These are phyloP conservation scores for Alternaria triticina DNA, from an alignment of 2,329 filamentous ascomycete genomes.

Conservation along the genomic window DNA sequence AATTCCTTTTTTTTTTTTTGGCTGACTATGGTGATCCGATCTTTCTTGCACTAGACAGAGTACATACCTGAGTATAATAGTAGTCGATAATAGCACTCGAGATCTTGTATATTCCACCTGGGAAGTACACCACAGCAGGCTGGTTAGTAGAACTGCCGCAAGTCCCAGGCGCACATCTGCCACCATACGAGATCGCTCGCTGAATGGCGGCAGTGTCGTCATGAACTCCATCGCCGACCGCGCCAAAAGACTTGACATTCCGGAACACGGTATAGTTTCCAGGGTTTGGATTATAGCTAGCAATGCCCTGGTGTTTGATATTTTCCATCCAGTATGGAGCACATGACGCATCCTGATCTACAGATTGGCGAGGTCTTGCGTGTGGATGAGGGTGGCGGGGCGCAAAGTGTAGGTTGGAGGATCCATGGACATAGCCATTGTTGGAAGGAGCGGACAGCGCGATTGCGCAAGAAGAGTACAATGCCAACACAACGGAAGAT, in stretches of 20 bases:
- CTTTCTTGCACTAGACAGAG: background rate
- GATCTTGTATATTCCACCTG: slow-evolving; percentile 64
- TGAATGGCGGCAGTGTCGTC: slow-evolving; percentile 63
- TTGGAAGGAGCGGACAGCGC: slow-evolving; percentile 3
- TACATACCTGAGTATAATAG: slow-evolving; percentile 63
- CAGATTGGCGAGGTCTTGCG: slow-evolving; percentile 19
- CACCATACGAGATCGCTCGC: slow-evolving; percentile 49
- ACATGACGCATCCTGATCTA: slow-evolving; percentile 22
- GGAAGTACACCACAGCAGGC: slow-evolving; percentile 65
- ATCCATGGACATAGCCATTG: slow-evolving; percentile 11
- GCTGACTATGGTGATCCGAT: background rate
- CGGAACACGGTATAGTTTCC: slow-evolving; percentile 51
- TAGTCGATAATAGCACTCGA: slow-evolving; percentile 65
- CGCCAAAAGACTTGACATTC: slow-evolving; percentile 53
- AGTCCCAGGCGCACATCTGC: slow-evolving; percentile 49
- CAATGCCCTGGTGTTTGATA: slow-evolving; percentile 51
- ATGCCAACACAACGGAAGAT: background rate
- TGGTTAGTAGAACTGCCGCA: slow-evolving; percentile 57
- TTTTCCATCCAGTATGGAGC: slow-evolving; percentile 50
- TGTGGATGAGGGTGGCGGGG: slow-evolving; percentile 9
- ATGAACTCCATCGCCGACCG: slow-evolving; percentile 43
- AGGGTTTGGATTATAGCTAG: slow-evolving; percentile 47
- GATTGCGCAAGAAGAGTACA: slow-evolving; percentile 4
- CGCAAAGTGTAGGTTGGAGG: slow-evolving; percentile 13
- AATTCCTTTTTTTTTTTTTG: background rate